Conservation (phyloP, 2,329 filamentous ascomycete species). For the Alternaria metachromatica region DNA sequence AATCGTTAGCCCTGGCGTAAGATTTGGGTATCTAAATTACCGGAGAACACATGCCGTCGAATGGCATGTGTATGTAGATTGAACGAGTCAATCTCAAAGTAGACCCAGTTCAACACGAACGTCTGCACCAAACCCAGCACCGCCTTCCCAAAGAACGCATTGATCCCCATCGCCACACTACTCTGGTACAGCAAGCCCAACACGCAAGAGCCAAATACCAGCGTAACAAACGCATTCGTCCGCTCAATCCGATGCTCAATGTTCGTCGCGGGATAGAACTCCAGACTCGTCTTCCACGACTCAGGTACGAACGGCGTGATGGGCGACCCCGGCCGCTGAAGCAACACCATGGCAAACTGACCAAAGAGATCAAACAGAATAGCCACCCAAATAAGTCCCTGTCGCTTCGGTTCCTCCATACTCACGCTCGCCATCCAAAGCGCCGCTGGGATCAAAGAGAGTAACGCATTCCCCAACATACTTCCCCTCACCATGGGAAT, state of each 20-base stretch:
- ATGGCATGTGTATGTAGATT: slow-evolving; percentile 68
- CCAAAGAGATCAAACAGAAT: slow-evolving; percentile 62
- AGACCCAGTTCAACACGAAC: slow-evolving; percentile 68
- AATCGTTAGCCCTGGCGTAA: not conserved
- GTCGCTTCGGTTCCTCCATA: slow-evolving; percentile 60
- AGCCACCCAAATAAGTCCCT: slow-evolving; percentile 64
- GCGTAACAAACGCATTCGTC: slow-evolving; percentile 68
- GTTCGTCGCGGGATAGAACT: slow-evolving; percentile 68
- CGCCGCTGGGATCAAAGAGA: slow-evolving; percentile 56
- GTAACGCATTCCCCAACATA: slow-evolving; percentile 59
- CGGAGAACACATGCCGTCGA: slow-evolving; percentile 56
- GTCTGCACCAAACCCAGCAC: slow-evolving; percentile 64
- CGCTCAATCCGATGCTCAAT: slow-evolving; percentile 72
- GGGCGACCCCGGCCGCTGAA: slow-evolving; percentile 36
- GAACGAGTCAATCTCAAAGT: slow-evolving; percentile 67
- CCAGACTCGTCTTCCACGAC: slow-evolving; percentile 53
- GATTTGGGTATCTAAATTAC: slow-evolving; percentile 36
- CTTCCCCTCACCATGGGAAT: slow-evolving; percentile 65
- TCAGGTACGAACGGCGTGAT: slow-evolving; percentile 13
- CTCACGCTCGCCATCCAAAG: slow-evolving; percentile 69
- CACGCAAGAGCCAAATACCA: slow-evolving; percentile 70
- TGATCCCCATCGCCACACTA: slow-evolving; percentile 58
- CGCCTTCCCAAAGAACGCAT: slow-evolving; percentile 68
- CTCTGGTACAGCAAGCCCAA: slow-evolving; percentile 68
- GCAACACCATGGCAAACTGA: slow-evolving; percentile 51